Percentiles rank a stretch among this genome's conserved stretches.
phyloP scores from a whole-genome alignment of 352 stramenopile genomes.

The Phytophthora megakarya region DNA sequence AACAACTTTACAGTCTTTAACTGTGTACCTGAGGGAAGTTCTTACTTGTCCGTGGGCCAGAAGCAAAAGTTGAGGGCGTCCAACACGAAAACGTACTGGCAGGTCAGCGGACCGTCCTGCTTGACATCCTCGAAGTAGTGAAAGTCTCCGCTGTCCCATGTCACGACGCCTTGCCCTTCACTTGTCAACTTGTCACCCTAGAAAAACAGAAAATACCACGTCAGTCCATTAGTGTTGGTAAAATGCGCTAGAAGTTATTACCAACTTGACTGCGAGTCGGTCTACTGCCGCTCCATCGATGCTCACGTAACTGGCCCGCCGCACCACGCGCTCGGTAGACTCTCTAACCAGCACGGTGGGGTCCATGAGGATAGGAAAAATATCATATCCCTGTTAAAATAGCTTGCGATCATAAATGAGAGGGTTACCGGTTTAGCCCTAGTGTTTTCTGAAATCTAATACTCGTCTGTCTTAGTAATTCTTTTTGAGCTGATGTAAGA shows the following conservation, averaged over 20 bases:
- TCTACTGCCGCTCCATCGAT: slow-evolving; percentile 41
- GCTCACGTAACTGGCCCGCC: slow-evolving; percentile 39
- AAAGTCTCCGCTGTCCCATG: slow-evolving; percentile 82
- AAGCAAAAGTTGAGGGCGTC: slow-evolving; percentile 93
- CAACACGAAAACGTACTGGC: slow-evolving; percentile 88
- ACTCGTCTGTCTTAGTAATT: too few species aligned
- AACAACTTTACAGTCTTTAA: background rate
- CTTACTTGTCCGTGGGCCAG: slow-evolving; percentile 78
- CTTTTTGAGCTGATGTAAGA: too few species aligned
- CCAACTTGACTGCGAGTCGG: slow-evolving; percentile 50
- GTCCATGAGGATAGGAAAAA: too few species aligned
- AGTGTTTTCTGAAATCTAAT: too few species aligned
- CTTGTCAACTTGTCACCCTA: slow-evolving; percentile 42
- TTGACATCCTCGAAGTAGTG: slow-evolving; percentile 83
- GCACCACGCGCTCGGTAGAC: slow-evolving; percentile 56
- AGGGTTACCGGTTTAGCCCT: too few species aligned
- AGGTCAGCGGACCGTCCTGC: slow-evolving; percentile 72
- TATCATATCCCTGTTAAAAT: too few species aligned
- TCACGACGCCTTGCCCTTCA: slow-evolving; percentile 50
- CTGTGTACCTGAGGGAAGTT: background rate
- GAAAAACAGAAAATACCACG: background rate
- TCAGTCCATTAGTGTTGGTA: background rate
- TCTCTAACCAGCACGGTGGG: slow-evolving; percentile 55
- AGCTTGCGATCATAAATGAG: too few species aligned
- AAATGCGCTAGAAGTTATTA: slow-evolving; percentile 13